A percentile compares a stretch with the other conserved stretches of the same genome.
Evolutionary conservation across 805 yeast species (phyloP).

Genomic region (Yarrowia sp.): DNA sequence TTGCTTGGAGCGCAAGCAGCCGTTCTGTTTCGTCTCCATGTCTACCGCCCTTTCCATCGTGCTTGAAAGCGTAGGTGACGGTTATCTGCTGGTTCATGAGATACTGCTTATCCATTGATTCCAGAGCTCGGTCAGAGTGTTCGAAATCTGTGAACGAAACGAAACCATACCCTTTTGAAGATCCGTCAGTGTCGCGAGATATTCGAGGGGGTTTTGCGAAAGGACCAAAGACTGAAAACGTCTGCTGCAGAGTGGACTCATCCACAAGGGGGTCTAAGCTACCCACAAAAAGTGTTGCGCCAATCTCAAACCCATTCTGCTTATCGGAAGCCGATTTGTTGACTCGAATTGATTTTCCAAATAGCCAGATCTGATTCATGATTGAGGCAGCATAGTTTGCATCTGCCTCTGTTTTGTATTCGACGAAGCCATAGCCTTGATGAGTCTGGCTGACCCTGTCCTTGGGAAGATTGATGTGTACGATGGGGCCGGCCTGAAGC

Average conservation of each 20-base stretch:
- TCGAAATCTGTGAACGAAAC: slow-evolving; percentile 69
- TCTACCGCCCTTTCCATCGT: slow-evolving; percentile 59
- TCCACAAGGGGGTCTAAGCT: slow-evolving; percentile 73
- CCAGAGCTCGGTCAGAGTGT: slow-evolving; percentile 73
- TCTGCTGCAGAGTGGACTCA: slow-evolving; percentile 59
- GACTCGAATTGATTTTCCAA: slow-evolving; percentile 65
- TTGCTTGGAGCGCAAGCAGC: slow-evolving; percentile 68
- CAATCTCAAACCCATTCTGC: slow-evolving; percentile 53
- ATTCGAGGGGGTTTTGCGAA: slow-evolving; percentile 60
- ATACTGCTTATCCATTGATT: slow-evolving; percentile 68
- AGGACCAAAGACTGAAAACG: slow-evolving; percentile 74
- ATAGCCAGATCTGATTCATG: slow-evolving; percentile 66
- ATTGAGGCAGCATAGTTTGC: slow-evolving; percentile 72
- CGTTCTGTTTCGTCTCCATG: slow-evolving; percentile 88
- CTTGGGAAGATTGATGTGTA: slow-evolving; percentile 73
- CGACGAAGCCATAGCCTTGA: slow-evolving; percentile 90
- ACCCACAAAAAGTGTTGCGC: slow-evolving; percentile 75
- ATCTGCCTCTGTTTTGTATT: slow-evolving; percentile 65
- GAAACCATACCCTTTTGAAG: slow-evolving; percentile 69
- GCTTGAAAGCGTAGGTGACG: slow-evolving; percentile 76
- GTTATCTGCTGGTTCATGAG: slow-evolving; percentile 69
- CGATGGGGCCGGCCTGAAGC: slow-evolving; percentile 82
- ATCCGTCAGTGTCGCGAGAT: slow-evolving; percentile 58
- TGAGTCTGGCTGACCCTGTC: slow-evolving; percentile 73
- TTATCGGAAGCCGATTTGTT: slow-evolving; percentile 56